Evolutionary conservation across 257 asterid species (phyloP), one percentile per base, ranked within the genome.

Genomic region (Marsdenia floribunda): DNA sequence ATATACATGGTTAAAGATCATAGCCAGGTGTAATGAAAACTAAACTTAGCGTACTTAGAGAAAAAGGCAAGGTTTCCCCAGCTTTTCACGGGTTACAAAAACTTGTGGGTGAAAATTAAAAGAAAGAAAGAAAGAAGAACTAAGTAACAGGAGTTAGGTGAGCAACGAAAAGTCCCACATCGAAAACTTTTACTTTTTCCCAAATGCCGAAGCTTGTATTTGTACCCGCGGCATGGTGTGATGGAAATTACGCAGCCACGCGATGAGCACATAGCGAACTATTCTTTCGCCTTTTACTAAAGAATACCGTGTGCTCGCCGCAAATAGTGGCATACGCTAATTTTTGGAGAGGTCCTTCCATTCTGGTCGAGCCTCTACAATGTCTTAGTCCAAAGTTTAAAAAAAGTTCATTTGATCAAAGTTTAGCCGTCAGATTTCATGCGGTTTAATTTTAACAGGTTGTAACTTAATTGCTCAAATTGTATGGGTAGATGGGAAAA

Each of bases 261-360:
- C 73, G 35, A 12, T 68, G 73, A 44, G 73, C 38, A 44, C 57
- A 68, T 0, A 21, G 73, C 57, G 73, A 68, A 68, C 73, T 68
- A 68, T 68, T 68, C 73, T 68, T 68, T 68, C 73, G 73, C 73
- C 57, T 68, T 68, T 68, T 68, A 68, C 73, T 68, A 68, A 68
- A 46, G 73, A 44, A 44, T 68, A 68, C 73, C 73, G 73, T 68
- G 57, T 68, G 73, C 57, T 44, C 57, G 38, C 21, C 53, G 73
- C 55, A 44, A 21, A 10, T 3, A 11, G 57, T 46, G 73, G 73
- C 57, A 42, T 68, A 68, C 73, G 57, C 37, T 37, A n/a, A 68
- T 68, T 44, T 68, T 68, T 68, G 38, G 72, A 40, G 72, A 22
- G 72, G 72, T 9, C 11, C 42, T 18, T 11, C 70, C 26, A 0